These are phyloP conservation scores for Nannizziopsis barbatae DNA, from an alignment of 2,329 filamentous ascomycete species.

Conservation along the genomic window DNA sequence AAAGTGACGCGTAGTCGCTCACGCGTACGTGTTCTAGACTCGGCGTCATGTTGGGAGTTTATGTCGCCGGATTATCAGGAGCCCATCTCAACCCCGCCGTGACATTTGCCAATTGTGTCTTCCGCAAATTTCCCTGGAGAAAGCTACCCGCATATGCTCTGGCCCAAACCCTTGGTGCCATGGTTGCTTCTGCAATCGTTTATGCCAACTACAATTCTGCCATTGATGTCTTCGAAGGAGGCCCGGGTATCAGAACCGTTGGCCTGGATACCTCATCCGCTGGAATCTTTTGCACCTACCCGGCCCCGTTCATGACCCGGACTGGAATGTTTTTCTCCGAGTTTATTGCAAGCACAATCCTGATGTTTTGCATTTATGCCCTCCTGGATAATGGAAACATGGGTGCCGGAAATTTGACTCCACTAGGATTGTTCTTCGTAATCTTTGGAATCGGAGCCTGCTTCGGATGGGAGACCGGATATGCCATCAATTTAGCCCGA, in stretches of 20 bases:
- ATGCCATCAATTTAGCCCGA: slow-evolving; percentile 61
- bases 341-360: slow-evolving; percentile 54
- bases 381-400: slow-evolving; percentile 42
- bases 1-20: background rate
- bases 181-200: slow-evolving; percentile 49
- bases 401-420: slow-evolving; percentile 48
- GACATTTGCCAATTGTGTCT: slow-evolving; percentile 58
- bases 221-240: slow-evolving; percentile 54
- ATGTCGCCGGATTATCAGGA: slow-evolving; percentile 48
- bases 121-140: slow-evolving; percentile 56
- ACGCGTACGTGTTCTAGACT: slow-evolving; percentile 33
- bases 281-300: slow-evolving; percentile 64
- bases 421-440: slow-evolving; percentile 57
- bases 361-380: slow-evolving; percentile 63
- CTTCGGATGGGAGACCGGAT: slow-evolving; percentile 67
- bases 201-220: slow-evolving; percentile 55
- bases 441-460: slow-evolving; percentile 63
- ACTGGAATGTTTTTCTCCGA: slow-evolving; percentile 61
- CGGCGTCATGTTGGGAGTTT: slow-evolving; percentile 59
- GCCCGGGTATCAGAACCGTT: slow-evolving; percentile 51
- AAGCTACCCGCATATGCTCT: slow-evolving; percentile 58
- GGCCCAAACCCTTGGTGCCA: slow-evolving; percentile 57
- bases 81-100: slow-evolving; percentile 62
- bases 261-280: slow-evolving; percentile 49
- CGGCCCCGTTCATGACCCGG: slow-evolving; percentile 49